These are phyloP conservation scores for Teunomyces tritomae DNA, from an alignment of 805 yeast genomes.

Conservation along the genomic window DNA sequence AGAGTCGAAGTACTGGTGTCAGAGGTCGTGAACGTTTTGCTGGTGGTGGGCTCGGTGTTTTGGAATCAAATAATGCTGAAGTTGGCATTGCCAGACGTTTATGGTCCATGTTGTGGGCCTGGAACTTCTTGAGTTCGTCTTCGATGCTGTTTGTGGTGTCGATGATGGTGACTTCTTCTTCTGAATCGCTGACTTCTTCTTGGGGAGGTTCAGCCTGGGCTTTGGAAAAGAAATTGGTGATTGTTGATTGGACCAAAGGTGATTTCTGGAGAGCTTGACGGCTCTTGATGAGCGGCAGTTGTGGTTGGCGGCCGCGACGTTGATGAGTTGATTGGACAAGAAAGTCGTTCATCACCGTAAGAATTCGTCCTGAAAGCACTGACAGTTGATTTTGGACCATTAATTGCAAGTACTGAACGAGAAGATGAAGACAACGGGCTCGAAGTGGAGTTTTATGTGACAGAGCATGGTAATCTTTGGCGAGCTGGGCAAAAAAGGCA, in stretches of 20 bases:
- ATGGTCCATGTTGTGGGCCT: constrained; percentile 12
- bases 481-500: constrained; percentile 18
- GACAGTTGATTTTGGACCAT: not conserved
- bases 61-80: not conserved
- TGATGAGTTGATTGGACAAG: constrained; percentile 6
- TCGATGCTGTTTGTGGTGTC: constrained; percentile 13
- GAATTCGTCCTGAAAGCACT: constrained; percentile 4
- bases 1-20: not conserved
- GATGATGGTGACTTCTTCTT: constrained; percentile 11
- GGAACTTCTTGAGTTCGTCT: constrained; percentile 17
- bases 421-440: constrained; percentile 15
- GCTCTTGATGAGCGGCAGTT: constrained; percentile 7
- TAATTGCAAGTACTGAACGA: constrained; percentile 11
- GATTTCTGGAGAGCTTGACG: constrained; percentile 2
- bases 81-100: not conserved
- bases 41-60: not conserved
- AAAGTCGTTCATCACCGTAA: constrained; percentile 10
- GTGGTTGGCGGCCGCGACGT: constrained; percentile 1
- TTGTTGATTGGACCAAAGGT: constrained; percentile 9
- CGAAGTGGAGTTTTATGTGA: constrained; percentile 19
- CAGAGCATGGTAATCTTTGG: constrained; percentile 17
- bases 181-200: constrained; percentile 25
- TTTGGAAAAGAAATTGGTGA: constrained; percentile 10
- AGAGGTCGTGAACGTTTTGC: not conserved
- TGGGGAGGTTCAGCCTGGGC: constrained; percentile 4